Evolutionary conservation across 208 protist species (phyloP).

Genomic region (Wallacemonas sp.): DNA sequence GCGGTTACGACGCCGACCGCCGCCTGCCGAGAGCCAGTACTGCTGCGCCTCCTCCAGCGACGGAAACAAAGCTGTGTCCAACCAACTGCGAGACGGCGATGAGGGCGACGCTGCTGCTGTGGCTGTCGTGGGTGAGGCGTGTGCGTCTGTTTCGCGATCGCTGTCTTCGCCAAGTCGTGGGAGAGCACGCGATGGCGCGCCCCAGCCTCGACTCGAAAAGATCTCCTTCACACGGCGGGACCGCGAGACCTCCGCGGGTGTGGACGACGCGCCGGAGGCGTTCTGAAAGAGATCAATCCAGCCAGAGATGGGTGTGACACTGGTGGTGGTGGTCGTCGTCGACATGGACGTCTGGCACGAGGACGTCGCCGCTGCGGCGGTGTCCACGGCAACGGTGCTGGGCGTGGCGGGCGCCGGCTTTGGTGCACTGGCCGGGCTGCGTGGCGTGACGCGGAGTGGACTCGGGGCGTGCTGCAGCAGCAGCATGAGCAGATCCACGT

Average conservation of each 20-base stretch:
- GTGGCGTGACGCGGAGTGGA: conserved; percentile 25
- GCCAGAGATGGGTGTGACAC: conserved; percentile 2
- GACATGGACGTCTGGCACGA: not conserved
- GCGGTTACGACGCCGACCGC: conserved; percentile 10
- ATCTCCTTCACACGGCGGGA: too few species aligned
- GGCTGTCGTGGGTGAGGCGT: not conserved
- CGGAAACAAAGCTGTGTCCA: conserved; percentile 14
- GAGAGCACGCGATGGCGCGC: too few species aligned
- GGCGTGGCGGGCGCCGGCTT: not conserved
- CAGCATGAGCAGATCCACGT: conserved; percentile 59
- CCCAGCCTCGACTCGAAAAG: too few species aligned
- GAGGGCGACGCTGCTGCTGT: not conserved
- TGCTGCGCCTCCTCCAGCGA: conserved; percentile 39
- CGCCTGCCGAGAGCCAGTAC: conserved; percentile 11
- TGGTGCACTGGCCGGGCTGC: not conserved
- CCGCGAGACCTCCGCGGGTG: not conserved
- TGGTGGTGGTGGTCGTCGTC: not conserved
- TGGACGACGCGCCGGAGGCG: not conserved
- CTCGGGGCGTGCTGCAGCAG: conserved; percentile 55
- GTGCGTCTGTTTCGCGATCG: too few species aligned
- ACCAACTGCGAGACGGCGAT: conserved; percentile 2
- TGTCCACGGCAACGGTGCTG: not conserved
- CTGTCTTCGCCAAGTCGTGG: too few species aligned
- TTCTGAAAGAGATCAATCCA: conserved; percentile 12
- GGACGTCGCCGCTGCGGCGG: not conserved